Evolutionary conservation across 805 yeast genomes (phyloP).

Genomic region (Kodamaea jinghongensis): DNA sequence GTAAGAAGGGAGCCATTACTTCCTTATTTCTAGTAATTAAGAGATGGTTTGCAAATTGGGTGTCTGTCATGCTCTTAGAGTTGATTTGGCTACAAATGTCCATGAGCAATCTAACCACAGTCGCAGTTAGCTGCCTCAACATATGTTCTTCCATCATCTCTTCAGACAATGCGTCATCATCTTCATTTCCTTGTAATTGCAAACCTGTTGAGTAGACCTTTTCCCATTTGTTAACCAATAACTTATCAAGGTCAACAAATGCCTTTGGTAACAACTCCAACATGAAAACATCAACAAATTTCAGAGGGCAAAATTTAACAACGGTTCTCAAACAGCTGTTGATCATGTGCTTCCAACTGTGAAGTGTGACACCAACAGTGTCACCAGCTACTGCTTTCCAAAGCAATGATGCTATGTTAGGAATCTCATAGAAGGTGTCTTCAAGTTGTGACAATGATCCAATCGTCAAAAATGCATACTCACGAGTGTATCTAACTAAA

Average conservation of each 20-base stretch:
- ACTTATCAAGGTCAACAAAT: constrained; percentile 65
- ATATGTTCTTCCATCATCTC: constrained; percentile 98
- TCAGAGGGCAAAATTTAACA: constrained; percentile 82
- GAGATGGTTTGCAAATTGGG: constrained; percentile 64
- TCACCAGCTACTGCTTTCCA: constrained; percentile 84
- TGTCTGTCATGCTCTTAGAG: constrained; percentile 47
- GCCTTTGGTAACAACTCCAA: constrained; percentile 74
- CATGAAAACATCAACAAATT: constrained; percentile 67
- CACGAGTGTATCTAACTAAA: constrained; percentile 90
- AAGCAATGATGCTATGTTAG: constrained; percentile 69
- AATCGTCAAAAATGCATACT: constrained; percentile 86
- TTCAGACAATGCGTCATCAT: constrained; percentile 84
- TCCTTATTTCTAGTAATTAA: constrained; percentile 62
- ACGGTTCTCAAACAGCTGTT: constrained; percentile 85
- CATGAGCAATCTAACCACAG: constrained; percentile 80
- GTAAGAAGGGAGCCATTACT: constrained; percentile 74
- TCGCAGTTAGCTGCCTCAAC: constrained; percentile 88
- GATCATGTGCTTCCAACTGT: constrained; percentile 96
- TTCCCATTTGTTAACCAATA: constrained; percentile 78
- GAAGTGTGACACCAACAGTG: constrained; percentile 82
- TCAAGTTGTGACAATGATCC: constrained; percentile 89
- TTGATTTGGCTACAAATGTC: constrained; percentile 84
- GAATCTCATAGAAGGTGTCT: constrained; percentile 82
- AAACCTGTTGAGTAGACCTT: constrained; percentile 57
- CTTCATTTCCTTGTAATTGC: constrained; percentile 56